phyloP scores from a whole-genome alignment of 1,139 yeast species.

The Entelexis sorbosivorans region DNA sequence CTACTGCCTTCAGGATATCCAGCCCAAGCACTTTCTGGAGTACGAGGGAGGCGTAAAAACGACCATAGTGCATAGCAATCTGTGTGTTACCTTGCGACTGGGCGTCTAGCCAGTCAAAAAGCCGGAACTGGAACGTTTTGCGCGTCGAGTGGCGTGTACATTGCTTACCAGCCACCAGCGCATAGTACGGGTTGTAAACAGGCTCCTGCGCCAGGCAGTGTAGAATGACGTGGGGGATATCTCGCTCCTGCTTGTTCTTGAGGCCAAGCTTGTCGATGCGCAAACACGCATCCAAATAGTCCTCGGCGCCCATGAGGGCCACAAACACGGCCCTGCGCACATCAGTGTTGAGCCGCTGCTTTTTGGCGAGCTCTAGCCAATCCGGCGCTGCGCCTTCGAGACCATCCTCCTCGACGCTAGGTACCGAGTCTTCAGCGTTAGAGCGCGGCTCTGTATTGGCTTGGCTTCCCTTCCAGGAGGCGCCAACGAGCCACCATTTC shows the following conservation, averaged over 20 bases:
- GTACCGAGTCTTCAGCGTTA: background rate
- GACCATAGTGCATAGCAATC: slow-evolving; percentile 50
- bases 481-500: slow-evolving; percentile 98
- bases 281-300: slow-evolving; percentile 75
- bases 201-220: slow-evolving; percentile 83
- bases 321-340: slow-evolving; percentile 86
- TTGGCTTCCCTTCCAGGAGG: slow-evolving; percentile 63
- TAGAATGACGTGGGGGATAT: slow-evolving; percentile 70
- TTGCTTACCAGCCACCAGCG: slow-evolving; percentile 62
- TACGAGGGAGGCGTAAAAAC: slow-evolving; percentile 64
- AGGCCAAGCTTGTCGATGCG: slow-evolving; percentile 69
- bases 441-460: background rate
- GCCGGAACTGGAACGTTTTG: slow-evolving; percentile 75
- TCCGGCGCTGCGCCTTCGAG: slow-evolving; percentile 66
- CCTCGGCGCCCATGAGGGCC: slow-evolving; percentile 90
- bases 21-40: slow-evolving; percentile 64
- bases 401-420: slow-evolving; percentile 25
- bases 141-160: slow-evolving; percentile 60
- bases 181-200: slow-evolving; percentile 83
- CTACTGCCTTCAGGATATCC: slow-evolving; percentile 59
- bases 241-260: slow-evolving; percentile 74
- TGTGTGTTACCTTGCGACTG: slow-evolving; percentile 38
- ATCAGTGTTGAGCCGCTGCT: slow-evolving; percentile 91
- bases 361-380: slow-evolving; percentile 76
- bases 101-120: slow-evolving; percentile 81